A percentile compares a stretch with the other conserved stretches of the same genome.
These are phyloP conservation scores for Nematocida displodere DNA, from an alignment of 371 early-diverging fungal species.

Conservation along the genomic window DNA sequence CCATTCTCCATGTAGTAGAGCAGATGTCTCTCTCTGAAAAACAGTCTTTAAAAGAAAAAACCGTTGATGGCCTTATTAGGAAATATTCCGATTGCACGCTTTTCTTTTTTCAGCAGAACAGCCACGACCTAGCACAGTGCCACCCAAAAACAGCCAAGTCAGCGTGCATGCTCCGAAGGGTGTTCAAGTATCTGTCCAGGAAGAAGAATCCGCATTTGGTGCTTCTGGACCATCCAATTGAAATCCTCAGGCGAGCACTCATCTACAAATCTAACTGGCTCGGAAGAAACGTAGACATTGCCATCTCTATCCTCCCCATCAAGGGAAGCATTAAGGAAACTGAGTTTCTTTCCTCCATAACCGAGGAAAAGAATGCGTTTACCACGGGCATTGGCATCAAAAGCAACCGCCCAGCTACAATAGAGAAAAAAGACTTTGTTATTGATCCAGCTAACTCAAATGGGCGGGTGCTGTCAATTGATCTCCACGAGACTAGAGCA, in stretches of 20 bases:
- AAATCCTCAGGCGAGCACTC: background rate
- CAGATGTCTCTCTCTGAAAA: conserved; percentile 6
- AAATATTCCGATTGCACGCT: too few relatives aligned
- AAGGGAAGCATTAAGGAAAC: conserved; percentile 14
- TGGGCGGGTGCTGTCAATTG: conserved; percentile 25
- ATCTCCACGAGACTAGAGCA: conserved; percentile 13
- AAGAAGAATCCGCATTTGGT: background rate
- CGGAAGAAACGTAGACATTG: conserved; percentile 5
- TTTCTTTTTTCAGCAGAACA: too few relatives aligned
- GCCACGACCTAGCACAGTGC: too few relatives aligned
- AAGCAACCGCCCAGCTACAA: conserved; percentile 25
- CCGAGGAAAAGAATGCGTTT: conserved; percentile 19
- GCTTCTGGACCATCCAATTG: conserved; percentile 9
- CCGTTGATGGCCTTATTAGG: background rate
- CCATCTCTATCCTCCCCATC: background rate
- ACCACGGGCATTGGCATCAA: conserved; percentile 16
- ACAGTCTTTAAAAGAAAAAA: background rate
- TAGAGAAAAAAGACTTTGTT: background rate
- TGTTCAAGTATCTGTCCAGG: too few relatives aligned
- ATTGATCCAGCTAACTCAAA: conserved; percentile 1
- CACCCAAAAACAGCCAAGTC: too few relatives aligned
- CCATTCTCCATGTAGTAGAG: background rate
- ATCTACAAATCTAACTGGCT: background rate
- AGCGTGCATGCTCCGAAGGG: too few relatives aligned
- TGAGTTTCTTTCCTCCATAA: background rate